Evolutionary conservation across 208 protist species (phyloP).

Genomic region (Trichomonas vaginalis): DNA sequence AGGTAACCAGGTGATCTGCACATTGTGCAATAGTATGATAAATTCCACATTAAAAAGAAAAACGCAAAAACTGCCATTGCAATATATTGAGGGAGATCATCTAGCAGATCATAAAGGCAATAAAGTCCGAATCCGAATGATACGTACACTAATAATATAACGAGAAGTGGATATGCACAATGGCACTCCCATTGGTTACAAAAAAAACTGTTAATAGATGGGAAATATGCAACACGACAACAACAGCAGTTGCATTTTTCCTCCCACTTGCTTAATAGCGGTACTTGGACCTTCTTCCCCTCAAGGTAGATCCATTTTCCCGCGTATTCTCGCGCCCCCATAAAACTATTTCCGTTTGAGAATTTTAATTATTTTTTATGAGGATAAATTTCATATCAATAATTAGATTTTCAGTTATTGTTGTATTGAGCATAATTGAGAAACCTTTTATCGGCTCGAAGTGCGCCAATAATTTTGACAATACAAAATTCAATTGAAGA

Average conservation of each 20-base stretch:
- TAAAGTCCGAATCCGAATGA: background rate
- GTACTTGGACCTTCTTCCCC: background rate
- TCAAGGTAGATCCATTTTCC: background rate
- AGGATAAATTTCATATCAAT: too few relatives aligned
- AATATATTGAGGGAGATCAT: too few relatives aligned
- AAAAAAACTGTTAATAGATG: background rate
- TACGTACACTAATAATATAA: background rate
- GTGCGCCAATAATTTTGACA: too few relatives aligned
- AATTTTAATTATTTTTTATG: too few relatives aligned
- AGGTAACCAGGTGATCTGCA: background rate
- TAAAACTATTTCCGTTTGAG: too few relatives aligned
- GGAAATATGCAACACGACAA: background rate
- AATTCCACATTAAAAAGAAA: background rate
- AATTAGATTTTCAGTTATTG: too few relatives aligned
- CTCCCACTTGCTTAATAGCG: background rate
- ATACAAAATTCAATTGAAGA: too few relatives aligned
- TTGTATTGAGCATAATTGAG: too few relatives aligned
- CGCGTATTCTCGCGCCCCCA: background rate
- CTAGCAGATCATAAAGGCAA: background rate
- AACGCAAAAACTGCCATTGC: background rate
- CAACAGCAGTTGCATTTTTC: background rate
- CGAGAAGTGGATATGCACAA: background rate
- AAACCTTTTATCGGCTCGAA: too few relatives aligned
- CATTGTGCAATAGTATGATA: background rate
- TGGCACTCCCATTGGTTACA: constrained; percentile 14